Conservation (phyloP, 176 grass and related monocot genomes). For the Puccinellia tenuiflora region DNA sequence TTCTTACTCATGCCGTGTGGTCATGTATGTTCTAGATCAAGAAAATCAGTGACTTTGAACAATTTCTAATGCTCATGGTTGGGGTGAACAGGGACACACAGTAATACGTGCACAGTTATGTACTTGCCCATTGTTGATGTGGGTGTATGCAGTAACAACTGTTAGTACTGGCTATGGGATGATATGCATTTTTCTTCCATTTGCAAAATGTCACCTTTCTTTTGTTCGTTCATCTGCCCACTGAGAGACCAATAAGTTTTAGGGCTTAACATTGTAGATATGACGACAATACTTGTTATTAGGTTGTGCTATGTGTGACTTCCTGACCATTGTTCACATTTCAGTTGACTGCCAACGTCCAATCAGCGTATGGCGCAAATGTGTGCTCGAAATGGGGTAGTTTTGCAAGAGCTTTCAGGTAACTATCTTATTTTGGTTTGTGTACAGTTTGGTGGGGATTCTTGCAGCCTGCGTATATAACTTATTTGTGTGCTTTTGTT, state of each 20-base stretch:
- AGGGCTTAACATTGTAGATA: background rate
- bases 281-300: background rate
- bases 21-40: background rate
- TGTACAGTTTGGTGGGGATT: background rate
- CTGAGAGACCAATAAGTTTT: background rate
- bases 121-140: background rate
- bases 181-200: background rate
- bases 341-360: constrained; percentile 29
- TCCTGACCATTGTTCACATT: background rate
- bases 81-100: background rate
- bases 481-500: background rate
- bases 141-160: background rate
- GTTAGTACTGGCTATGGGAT: background rate
- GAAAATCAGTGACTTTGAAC: background rate
- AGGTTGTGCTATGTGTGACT: background rate
- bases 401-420: constrained; percentile 37
- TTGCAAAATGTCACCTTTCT: background rate
- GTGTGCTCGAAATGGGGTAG: constrained; percentile 13
- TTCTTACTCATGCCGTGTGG: background rate
- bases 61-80: background rate
- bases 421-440: background rate
- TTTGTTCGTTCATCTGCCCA: background rate
- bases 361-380: constrained; percentile 7
- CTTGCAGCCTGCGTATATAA: background rate
- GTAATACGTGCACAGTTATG: background rate